These are phyloP conservation scores for Exophiala xenobiotica DNA, from an alignment of 2,329 filamentous ascomycete species.

Conservation along the genomic window DNA sequence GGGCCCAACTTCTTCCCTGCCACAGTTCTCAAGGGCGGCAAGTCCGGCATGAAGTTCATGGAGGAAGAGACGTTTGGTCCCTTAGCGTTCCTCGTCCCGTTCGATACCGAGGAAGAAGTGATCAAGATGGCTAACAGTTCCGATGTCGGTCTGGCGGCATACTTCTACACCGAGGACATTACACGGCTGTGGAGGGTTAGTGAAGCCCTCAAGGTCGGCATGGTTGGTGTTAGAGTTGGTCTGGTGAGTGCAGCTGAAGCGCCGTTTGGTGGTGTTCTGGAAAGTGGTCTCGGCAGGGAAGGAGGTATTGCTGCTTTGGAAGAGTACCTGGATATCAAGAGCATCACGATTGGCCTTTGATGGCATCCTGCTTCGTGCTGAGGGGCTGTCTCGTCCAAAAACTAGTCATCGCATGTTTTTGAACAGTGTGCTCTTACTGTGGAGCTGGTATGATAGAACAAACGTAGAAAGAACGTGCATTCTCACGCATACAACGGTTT, in stretches of 20 bases:
- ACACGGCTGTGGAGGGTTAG: conserved; percentile 17
- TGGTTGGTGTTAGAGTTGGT: conserved; percentile 34
- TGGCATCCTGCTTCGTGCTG: no score
- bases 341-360: background rate
- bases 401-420: no score
- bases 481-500: no score
- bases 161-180: conserved; percentile 24
- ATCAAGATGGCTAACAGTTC: conserved; percentile 35
- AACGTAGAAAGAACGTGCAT: no score
- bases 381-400: no score
- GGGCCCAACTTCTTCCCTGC: conserved; percentile 83
- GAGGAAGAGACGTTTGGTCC: conserved; percentile 91
- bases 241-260: conserved; percentile 6
- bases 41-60: conserved; percentile 80
- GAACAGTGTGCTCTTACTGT: no score
- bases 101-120: conserved; percentile 36
- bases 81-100: conserved; percentile 66
- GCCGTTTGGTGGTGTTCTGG: conserved; percentile 67
- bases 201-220: conserved; percentile 23
- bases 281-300: conserved; percentile 56
- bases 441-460: no score
- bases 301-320: conserved; percentile 55
- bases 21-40: conserved; percentile 72
- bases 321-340: conserved; percentile 44
- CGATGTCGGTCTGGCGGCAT: conserved; percentile 33